A percentile compares a stretch with the other conserved stretches of the same genome.
phyloP scores from a whole-genome alignment of 2,329 filamentous ascomycete species.

The Fusarium goolgardi region DNA sequence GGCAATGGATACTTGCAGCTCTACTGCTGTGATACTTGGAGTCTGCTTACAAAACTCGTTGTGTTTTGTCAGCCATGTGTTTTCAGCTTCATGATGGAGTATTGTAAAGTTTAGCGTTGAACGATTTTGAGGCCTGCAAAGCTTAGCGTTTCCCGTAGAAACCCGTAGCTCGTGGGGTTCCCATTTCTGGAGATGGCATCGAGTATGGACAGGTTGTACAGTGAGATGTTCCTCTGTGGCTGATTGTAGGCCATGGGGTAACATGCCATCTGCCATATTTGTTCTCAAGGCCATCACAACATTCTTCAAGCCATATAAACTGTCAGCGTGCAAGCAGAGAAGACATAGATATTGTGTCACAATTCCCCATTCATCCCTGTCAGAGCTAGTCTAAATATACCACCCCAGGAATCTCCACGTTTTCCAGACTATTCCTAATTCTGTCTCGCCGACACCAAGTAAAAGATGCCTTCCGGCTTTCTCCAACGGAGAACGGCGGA shows the following conservation, averaged over 20 bases:
- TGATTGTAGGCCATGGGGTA: neutral
- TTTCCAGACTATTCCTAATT: slow-evolving; percentile 36
- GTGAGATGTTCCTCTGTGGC: neutral
- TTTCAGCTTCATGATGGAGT: slow-evolving; percentile 1
- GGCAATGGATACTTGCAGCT: neutral
- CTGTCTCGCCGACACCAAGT: slow-evolving; percentile 34
- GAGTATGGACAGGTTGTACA: neutral
- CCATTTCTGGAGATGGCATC: neutral
- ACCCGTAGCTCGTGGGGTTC: neutral
- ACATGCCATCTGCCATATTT: neutral
- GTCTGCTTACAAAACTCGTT: neutral
- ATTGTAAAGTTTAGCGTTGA: slow-evolving; percentile 13
- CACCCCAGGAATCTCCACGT: slow-evolving; percentile 8
- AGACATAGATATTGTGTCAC: neutral
- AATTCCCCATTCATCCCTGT: neutral
- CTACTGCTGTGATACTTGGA: neutral
- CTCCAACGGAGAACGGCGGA: slow-evolving; percentile 19
- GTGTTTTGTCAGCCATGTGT: neutral
- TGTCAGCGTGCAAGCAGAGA: neutral
- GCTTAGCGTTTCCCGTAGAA: neutral
- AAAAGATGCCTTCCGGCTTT: neutral
- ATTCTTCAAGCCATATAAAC: neutral
- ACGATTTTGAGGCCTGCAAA: neutral
- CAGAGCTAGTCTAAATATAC: neutral
- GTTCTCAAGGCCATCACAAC: neutral